These are phyloP conservation scores for Hypoxylon sp. DNA, from an alignment of 2,329 filamentous ascomycete genomes.

Conservation along the genomic window DNA sequence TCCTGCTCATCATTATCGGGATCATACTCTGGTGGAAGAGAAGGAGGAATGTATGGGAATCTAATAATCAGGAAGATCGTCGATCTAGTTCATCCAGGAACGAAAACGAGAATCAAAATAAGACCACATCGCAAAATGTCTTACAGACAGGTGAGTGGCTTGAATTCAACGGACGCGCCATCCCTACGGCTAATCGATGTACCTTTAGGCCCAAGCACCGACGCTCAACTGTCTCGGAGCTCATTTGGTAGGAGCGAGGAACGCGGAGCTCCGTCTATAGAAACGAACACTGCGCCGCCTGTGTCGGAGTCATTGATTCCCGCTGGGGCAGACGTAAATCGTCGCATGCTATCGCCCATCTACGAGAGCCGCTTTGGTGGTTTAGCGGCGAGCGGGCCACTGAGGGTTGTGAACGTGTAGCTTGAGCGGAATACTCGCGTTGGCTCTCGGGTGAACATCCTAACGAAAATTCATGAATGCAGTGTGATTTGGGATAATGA, in stretches of 20 bases:
- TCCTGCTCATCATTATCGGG: slow-evolving; percentile 39
- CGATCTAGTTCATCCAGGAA: not conserved
- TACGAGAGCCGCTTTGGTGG: not conserved
- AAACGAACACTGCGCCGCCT: not conserved
- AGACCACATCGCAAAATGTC: not conserved
- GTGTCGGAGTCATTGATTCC: not conserved
- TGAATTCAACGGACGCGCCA: not conserved
- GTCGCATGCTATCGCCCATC: not conserved
- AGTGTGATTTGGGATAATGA: not conserved
- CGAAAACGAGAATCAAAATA: not conserved
- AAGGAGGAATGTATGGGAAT: slow-evolving; percentile 9
- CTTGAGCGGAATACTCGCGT: not conserved
- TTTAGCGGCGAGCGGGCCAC: not conserved
- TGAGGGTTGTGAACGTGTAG: slow-evolving; percentile 9
- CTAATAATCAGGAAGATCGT: not conserved
- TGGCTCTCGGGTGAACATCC: not conserved
- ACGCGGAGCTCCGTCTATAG: not conserved
- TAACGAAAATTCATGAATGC: not conserved
- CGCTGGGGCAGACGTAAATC: not conserved
- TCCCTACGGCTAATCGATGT: not conserved
- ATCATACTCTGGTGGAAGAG: slow-evolving; percentile 35
- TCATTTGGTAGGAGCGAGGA: not conserved
- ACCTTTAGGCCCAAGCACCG: not conserved
- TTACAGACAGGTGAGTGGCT: not conserved
- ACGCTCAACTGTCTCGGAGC: not conserved